Conservation (phyloP, 345 rosid genomes). For the Pelargonium nanum region DNA sequence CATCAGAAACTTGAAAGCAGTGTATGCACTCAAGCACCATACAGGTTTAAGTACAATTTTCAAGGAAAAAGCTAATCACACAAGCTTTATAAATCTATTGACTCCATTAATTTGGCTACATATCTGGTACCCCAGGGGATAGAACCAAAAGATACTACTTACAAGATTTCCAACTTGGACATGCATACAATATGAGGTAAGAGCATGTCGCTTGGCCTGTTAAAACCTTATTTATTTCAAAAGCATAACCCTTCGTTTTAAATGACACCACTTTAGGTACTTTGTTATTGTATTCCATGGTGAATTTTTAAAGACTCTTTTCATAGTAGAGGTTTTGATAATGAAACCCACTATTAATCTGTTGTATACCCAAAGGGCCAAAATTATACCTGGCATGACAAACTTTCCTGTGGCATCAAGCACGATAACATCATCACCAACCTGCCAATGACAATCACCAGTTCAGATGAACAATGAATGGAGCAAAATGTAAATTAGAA, state of each 20-base stretch:
- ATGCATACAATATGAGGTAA: background rate
- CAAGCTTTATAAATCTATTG: background rate
- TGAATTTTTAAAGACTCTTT: too few relatives aligned
- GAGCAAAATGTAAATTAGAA: background rate
- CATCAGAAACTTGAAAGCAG: too few relatives aligned
- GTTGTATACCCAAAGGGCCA: background rate
- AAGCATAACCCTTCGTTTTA: too few relatives aligned
- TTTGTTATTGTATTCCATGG: too few relatives aligned
- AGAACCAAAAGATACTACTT: background rate
- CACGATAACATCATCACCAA: constrained; percentile 71
- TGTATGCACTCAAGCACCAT: background rate
- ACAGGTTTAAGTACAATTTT: too few relatives aligned
- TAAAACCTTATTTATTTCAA: too few relatives aligned
- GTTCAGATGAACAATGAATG: background rate
- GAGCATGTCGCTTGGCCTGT: background rate
- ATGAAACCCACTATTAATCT: background rate
- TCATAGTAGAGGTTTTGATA: too few relatives aligned
- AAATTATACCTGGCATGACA: constrained; percentile 81
- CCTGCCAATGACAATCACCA: constrained; percentile 32
- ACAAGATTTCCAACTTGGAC: background rate
- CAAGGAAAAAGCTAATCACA: background rate
- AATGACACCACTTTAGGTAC: too few relatives aligned
- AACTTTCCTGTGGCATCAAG: constrained; percentile 88
- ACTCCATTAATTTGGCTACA: background rate
- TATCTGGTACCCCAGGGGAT: too few relatives aligned